A percentile compares a stretch with the other conserved stretches of the same genome.
Evolutionary conservation across 1,284 basidiomycete species (phyloP).

Genomic region (Apiotrichum veenhuisii): DNA sequence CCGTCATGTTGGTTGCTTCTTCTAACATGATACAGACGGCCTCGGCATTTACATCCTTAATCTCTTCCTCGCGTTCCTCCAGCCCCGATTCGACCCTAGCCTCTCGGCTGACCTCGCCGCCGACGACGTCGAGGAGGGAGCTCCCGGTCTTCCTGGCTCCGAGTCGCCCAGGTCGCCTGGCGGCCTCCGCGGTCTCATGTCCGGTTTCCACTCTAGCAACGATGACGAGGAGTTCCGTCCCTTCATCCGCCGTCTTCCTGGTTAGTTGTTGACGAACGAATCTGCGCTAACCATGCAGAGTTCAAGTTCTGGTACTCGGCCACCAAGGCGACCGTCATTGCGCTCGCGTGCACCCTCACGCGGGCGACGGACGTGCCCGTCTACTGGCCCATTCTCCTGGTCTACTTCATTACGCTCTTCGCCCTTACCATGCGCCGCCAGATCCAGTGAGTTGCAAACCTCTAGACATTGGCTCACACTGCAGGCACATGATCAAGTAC

Average conservation of each 20-base stretch:
- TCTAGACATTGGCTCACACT: neutral
- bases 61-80: conserved; percentile 54
- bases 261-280: conserved; percentile 50
- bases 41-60: conserved; percentile 91
- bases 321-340: conserved; percentile 80
- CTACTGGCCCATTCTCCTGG: conserved; percentile 94
- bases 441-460: conserved; percentile 68
- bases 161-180: conserved; percentile 22
- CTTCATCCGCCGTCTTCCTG: conserved; percentile 93
- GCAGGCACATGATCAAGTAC: conserved; percentile 98
- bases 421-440: conserved; percentile 86
- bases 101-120: conserved; percentile 87
- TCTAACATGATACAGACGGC: conserved; percentile 71
- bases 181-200: conserved; percentile 44
- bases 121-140: conserved; percentile 93
- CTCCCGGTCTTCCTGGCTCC: conserved; percentile 52
- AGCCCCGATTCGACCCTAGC: conserved; percentile 80
- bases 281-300: conserved; percentile 20
- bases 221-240: conserved; percentile 82
- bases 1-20: too few species aligned
- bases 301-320: conserved; percentile 72
- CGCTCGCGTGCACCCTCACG: conserved; percentile 73
- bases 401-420: conserved; percentile 87
- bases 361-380: conserved; percentile 88
- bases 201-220: conserved; percentile 48